These are phyloP conservation scores for Cicer cuneatum DNA, from an alignment of 306 rosid genomes.

Conservation along the genomic window DNA sequence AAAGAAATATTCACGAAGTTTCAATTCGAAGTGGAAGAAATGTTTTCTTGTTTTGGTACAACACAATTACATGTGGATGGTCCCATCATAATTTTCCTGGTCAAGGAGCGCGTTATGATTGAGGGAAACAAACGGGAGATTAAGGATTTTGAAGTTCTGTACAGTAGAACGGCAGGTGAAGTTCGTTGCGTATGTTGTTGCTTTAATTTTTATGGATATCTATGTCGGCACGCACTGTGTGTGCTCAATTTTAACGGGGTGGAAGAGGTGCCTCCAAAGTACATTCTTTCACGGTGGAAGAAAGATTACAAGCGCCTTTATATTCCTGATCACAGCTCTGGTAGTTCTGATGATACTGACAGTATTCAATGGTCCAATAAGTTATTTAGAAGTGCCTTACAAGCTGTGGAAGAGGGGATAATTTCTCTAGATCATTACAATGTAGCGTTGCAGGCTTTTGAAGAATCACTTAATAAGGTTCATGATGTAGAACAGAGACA, in stretches of 20 bases:
- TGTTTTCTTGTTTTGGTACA: conserved; percentile 90
- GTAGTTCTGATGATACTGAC: conserved; percentile 50
- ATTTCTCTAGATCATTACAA: conserved; percentile 80
- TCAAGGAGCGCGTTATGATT: conserved; percentile 79
- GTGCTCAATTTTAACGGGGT: conserved; percentile 93
- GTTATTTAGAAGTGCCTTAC: conserved; percentile 77
- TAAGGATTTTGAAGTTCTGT: conserved; percentile 85
- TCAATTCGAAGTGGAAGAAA: conserved; percentile 91
- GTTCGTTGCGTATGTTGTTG: conserved; percentile 97
- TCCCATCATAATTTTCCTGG: conserved; percentile 77
- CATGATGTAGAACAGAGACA: conserved; percentile 70
- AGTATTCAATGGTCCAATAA: conserved; percentile 70
- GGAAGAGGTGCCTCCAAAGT: conserved; percentile 84
- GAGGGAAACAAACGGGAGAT: conserved; percentile 82
- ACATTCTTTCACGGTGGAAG: conserved; percentile 78
- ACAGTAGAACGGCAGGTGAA: conserved; percentile 79
- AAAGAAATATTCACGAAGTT: conserved; percentile 75
- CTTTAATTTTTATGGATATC: conserved; percentile 83
- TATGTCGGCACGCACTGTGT: conserved; percentile 85
- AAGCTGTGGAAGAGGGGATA: conserved; percentile 87
- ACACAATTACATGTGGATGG: conserved; percentile 84
- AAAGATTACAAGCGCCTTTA: conserved; percentile 84
- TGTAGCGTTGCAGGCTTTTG: conserved; percentile 75
- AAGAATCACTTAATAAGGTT: conserved; percentile 79
- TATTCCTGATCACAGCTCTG: conserved; percentile 56